These are phyloP conservation scores for Pholiota molesta DNA, from an alignment of 768 basidiomycete genomes.

Conservation along the genomic window DNA sequence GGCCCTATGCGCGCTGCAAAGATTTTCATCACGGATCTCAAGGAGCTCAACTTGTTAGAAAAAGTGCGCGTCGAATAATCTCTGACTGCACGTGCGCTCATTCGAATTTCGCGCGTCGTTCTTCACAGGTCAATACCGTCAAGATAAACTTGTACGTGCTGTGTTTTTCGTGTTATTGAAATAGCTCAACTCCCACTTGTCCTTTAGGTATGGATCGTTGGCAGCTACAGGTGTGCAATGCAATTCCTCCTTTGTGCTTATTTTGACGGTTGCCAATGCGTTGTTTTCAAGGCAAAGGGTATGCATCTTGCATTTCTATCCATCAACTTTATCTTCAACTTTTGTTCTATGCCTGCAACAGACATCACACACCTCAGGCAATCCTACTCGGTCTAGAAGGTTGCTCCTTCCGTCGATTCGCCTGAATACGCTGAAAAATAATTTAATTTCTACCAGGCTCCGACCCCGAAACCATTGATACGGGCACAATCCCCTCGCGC, in stretches of 20 bases:
- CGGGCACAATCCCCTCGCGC: constrained; percentile 77
- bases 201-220: constrained; percentile 79
- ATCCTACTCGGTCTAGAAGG: constrained; percentile 84
- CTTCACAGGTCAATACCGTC: constrained; percentile 65
- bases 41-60: constrained; percentile 67
- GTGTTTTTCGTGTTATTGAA: constrained; percentile 4
- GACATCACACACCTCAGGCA: constrained; percentile 88
- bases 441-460: constrained; percentile 47
- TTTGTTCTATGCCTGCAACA: constrained; percentile 27
- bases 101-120: constrained; percentile 1
- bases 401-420: constrained; percentile 14
- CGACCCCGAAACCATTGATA: constrained; percentile 93
- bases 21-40: constrained; percentile 81
- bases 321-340: neutral
- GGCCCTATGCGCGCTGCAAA: constrained; percentile 85
- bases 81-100: constrained; percentile 3
- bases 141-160: constrained; percentile 79
- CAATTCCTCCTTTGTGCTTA: neutral
- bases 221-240: constrained; percentile 77
- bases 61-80: constrained; percentile 44
- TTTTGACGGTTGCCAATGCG: constrained; percentile 7
- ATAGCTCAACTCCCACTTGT: constrained; percentile 2
- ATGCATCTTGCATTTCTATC: constrained; percentile 22
- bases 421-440: constrained; percentile 14
- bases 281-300: constrained; percentile 71